Evolutionary conservation across 2,329 filamentous ascomycete genomes (phyloP), one percentile per base, ranked within the genome.

Genomic region (Nigrospora sphaerica): DNA sequence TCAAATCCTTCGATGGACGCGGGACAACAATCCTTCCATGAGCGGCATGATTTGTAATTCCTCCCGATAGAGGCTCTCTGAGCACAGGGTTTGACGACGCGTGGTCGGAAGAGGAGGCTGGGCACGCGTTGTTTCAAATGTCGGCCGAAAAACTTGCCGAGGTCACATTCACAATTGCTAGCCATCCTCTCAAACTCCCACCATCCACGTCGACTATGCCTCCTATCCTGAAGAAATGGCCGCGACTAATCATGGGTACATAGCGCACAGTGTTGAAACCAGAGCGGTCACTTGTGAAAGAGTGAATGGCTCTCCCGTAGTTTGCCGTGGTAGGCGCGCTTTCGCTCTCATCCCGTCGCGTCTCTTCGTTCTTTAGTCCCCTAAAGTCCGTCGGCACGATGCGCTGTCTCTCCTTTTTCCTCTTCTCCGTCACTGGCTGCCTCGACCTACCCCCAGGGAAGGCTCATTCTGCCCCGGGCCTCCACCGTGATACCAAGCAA

Each of bases 401-500:
- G 42, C 33, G 33, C n/a, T 12, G 33, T 10, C 19, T 44, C 10
- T 17, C 42, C 10, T 7, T 44, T 3, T 17, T 44, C n/a, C 19
- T 32, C 33, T 19, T n/a, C 42, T 17, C 17, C 23, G 7, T 19
- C 34, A 33, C 18, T 34, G 33, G 3, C 17, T 6, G 33, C 17
- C 33, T 16, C 33, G 14, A 33, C 42, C 13, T 28, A 37, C 42
- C 33, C 41, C 32, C 6, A 34, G 7, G 42, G 16, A 16, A 28
- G 12, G 4, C 32, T n/a, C 3, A 2, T 43, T 14, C 17, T 12
- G 13, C 16, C 32, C 17, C 32, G 41, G 32, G 32, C 32, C 33
- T 35, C 31, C 18, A 64, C 65, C 11, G 62, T 70, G 19, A 71
- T 71, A 47, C 67, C 68, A 1, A 58, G 46, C 11, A 64, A 62